Base-by-base conservation (phyloP, 768 basidiomycete species). In the Wakefieldia striispora region DNA sequence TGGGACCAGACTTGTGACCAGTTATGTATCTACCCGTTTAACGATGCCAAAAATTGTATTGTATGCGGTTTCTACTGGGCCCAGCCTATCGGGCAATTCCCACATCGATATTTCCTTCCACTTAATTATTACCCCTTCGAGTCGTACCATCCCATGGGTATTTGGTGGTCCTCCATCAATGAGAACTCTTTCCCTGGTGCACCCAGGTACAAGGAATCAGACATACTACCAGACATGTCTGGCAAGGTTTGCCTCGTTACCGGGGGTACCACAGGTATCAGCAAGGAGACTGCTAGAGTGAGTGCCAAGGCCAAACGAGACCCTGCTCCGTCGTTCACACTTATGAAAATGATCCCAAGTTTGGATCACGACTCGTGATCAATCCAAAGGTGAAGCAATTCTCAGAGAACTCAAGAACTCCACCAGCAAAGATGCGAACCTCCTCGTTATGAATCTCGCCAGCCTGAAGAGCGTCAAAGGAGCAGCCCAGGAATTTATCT, bases 221-320 rank as follows among this genome's bases (percentile, higher is more conserved):
- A 73, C 33, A 58, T 73, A 7, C 72, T n/a, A n/a, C n/a, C 72
- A 20, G 70, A 73, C 54, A 62, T 73, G 53, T 49, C 64, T 11
- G 68, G 69, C 21, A 74, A 67, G 53, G 69, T 70, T 17, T 58
- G 65, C 42, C 57, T 73, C 23, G 61, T 82, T 14, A 80, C 68
- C 0, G 81, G 81, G 5, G 76, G 66, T 1, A 80, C 76, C 47
- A 64, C 73, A 3, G 79, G 79, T 3, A 70, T 80, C 20, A 79
- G 80, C 2, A 78, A 77, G 45, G 75, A 77, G 51, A 78, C 75
- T 4, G 74, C 64, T 13, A 57, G 65, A 34, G 64, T 57, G 14
- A 33, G 53, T 40, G 20, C 4, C 31, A 9, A 29, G 27, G 27
- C 10, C 27, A 11, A 6, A 11, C 6, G 8, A 8, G 24, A 26